Evolutionary conservation across 106 monocot genomes (phyloP).

Genomic region (Cymbidium sinense): DNA sequence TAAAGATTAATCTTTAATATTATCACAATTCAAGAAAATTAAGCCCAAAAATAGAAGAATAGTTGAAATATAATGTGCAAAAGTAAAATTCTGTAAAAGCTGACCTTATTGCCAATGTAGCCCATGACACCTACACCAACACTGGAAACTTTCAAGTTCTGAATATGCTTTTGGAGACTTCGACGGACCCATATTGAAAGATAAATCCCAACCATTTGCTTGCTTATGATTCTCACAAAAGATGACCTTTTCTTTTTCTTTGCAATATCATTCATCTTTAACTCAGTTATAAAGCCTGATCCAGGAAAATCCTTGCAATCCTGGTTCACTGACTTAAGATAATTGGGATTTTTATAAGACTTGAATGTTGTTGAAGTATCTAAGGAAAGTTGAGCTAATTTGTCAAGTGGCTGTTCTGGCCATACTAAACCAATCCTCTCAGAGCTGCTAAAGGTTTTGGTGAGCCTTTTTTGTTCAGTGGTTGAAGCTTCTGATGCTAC

Average conservation of each 20-base stretch:
- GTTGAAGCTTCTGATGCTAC: conserved; percentile 15
- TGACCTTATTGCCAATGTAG: conserved; percentile 73
- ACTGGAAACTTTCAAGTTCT: conserved; percentile 61
- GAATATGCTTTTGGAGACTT: conserved; percentile 55
- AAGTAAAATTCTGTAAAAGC: conserved; percentile 7
- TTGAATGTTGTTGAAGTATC: conserved; percentile 22
- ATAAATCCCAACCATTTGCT: conserved; percentile 79
- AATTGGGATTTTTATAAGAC: conserved; percentile 28
- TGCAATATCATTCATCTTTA: conserved; percentile 19
- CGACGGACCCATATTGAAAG: conserved; percentile 63
- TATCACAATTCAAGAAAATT: not conserved
- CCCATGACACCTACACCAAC: conserved; percentile 71
- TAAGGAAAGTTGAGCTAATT: conserved; percentile 15
- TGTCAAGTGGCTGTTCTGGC: conserved; percentile 52
- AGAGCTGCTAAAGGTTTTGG: conserved; percentile 39
- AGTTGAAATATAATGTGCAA: not conserved
- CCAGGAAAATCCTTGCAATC: conserved; percentile 11
- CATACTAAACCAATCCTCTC: conserved; percentile 55
- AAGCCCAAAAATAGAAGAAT: not conserved
- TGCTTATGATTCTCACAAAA: conserved; percentile 71
- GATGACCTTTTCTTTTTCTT: conserved; percentile 37
- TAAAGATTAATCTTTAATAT: not conserved
- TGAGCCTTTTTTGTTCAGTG: conserved; percentile 28
- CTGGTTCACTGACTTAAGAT: conserved; percentile 40
- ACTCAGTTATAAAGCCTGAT: conserved; percentile 12